Evolutionary conservation across 352 stramenopile genomes (phyloP), one percentile per base, ranked within the genome.

Genomic region (Phytophthora cryptogea): DNA sequence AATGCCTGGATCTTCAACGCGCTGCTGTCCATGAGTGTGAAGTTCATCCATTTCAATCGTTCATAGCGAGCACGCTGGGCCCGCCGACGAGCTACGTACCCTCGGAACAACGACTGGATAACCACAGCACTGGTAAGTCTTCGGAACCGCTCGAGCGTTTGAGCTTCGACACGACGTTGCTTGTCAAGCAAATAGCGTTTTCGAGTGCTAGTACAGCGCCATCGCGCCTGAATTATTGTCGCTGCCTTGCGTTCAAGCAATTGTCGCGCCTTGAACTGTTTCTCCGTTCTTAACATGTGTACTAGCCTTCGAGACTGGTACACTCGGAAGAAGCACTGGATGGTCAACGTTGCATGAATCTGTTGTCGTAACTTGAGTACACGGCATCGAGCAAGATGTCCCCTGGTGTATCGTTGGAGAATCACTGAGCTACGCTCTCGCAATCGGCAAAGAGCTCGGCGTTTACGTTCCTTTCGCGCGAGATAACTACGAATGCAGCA

Each of bases 1-100:
- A 68, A 76, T 0, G 74, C 69, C 52, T 95, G 87, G 46, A 94
- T 92, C n/a, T 76, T 76, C 9, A 94, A 64, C 8, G 81, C 85
- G 14, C 74, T 83, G 20, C 66, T 68, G 42, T 90, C 78, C 72
- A 91, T 69, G 8, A 82, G 51, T 4, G 76, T 74, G 2, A 81
- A 62, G 41, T 89, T 78, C 63, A 88, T 72, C 75, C 73, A 88
- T 63, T 86, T 86, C 39, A 94, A 73, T 55, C 79, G 79, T 39
- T 92, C 80, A 51, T 77, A 83, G 8, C 83, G 81, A 45, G 68
- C 56, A 7, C 68, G 70, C 44, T 89, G 78, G 0, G 76, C 70
- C 0, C 32, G 54, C 1, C 83, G 68, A 2, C 87, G 81, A 31
- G 78, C 76, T 20, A 73, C 32, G 39, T 85, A 93, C 14, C 78